Percentiles rank a stretch among this genome's conserved stretches.
Conservation (phyloP, 441 rosid genomes). For the Biscutella laevigata region DNA sequence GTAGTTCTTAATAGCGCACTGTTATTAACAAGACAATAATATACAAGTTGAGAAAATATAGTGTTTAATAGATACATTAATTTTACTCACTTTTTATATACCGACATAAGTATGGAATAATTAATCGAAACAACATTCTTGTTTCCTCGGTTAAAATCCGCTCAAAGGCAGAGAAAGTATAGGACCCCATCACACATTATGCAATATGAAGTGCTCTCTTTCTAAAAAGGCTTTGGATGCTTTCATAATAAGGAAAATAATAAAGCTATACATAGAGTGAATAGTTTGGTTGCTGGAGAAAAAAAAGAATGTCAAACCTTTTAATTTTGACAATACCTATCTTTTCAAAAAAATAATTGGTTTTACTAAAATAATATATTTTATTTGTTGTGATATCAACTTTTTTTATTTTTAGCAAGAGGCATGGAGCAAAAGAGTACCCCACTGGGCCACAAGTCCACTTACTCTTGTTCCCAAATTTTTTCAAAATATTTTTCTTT, state of each 20-base stretch:
- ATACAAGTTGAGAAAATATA: no score
- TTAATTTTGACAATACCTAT: conserved; percentile 26
- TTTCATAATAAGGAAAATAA: conserved; percentile 16
- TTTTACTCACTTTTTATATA: no score
- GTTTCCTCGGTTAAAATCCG: neutral
- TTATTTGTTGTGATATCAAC: conserved; percentile 14
- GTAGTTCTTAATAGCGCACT: no score
- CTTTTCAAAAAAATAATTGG: conserved; percentile 23
- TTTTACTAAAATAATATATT: conserved; percentile 7
- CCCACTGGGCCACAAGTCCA: conserved; percentile 30
- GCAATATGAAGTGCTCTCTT: conserved; percentile 2
- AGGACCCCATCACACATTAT: conserved; percentile 3
- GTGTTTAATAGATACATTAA: no score
- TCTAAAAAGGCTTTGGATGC: conserved; percentile 23
- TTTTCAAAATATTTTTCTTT: neutral
- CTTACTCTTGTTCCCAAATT: conserved; percentile 25
- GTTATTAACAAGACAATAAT: no score
- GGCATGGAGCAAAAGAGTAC: conserved; percentile 24
- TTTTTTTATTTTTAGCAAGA: conserved; percentile 20
- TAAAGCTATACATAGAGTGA: neutral
- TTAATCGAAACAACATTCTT: no score
- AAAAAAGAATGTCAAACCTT: conserved; percentile 29
- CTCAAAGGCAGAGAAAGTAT: neutral
- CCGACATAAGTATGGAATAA: no score
- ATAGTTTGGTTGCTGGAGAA: conserved; percentile 13